Evolutionary conservation across 108 stramenopile genomes (phyloP), one percentile per base, ranked within the genome.

Genomic region (Stephanodiscus triporus): DNA sequence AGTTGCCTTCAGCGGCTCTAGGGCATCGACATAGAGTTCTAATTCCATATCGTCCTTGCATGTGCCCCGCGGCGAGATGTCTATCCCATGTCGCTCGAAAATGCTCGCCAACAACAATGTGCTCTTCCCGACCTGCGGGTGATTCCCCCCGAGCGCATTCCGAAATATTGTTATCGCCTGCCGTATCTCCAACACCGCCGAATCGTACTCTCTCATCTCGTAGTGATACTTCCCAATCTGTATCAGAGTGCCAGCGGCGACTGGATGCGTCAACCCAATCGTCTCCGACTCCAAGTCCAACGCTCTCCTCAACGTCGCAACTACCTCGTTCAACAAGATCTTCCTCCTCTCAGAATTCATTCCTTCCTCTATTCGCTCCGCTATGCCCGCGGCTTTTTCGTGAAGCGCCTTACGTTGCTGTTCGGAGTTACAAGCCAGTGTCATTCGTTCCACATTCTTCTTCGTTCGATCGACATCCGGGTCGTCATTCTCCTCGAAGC

Each of bases 161-260:
- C 58, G 42, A 34, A 54, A 66, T 61, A 72, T 78, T 2, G 16
- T 29, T 16, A 72, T 49, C 3, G 77, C 77, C 27, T 58, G 64
- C 50, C 70, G 57, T 38, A 78, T 78, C 55, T 72, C 77, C 50
- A 51, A 56, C 48, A 78, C 70, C 30, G 77, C 69, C 16, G 55
- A 66, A 67, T 78, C 70, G 26, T 50, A 78, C 37, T 78, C 77
- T 47, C 77, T 49, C 71, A 78, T 67, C 56, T 78, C 77, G 20
- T 78, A 78, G 23, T 78, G 70, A 61, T 72, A 72, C 58, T 78
- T 78, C 26, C 77, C 70, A 16, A 72, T 60, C 61, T 72, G 70
- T 60, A 72, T 78, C 38, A 78, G 23, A 22, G 77, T 78, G 48
- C 59, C 64, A 10, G 70, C 77, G 1, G 66, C 70, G 36, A 78